A percentile compares a stretch with the other conserved stretches of the same genome.
Conservation (phyloP, 805 yeast species). For the Candida nemodendra region DNA sequence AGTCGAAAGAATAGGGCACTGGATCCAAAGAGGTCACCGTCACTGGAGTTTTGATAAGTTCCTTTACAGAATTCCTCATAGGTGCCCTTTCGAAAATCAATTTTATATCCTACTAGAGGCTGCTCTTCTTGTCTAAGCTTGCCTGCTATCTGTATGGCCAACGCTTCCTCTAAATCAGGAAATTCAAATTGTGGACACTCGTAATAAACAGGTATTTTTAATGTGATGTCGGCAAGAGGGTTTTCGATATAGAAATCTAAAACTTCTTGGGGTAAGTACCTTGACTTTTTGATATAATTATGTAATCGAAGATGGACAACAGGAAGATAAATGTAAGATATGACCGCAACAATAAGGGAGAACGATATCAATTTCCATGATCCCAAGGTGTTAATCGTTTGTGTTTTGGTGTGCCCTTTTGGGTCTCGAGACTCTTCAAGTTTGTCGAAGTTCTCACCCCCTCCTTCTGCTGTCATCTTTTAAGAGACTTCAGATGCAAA, state of each 20-base stretch:
- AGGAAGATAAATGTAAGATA: slow-evolving; percentile 5
- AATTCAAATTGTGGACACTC: slow-evolving; percentile 47
- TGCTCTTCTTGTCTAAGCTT: slow-evolving; percentile 33
- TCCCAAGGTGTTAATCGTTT: not conserved
- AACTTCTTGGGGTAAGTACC: slow-evolving; percentile 14
- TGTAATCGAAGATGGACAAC: not conserved
- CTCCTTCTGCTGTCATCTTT: too few species aligned
- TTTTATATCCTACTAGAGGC: slow-evolving; percentile 15
- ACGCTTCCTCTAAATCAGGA: slow-evolving; percentile 66
- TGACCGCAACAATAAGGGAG: not conserved
- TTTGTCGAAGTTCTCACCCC: too few species aligned
- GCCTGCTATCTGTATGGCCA: slow-evolving; percentile 45
- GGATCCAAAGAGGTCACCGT: slow-evolving; percentile 6
- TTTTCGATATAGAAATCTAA: slow-evolving; percentile 27
- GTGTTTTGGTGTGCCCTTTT: not conserved
- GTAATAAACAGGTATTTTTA: slow-evolving; percentile 44
- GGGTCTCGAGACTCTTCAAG: too few species aligned
- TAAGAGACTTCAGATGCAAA: too few species aligned
- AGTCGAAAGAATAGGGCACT: slow-evolving; percentile 22
- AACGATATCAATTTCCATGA: slow-evolving; percentile 2
- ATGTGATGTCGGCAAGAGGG: slow-evolving; percentile 41
- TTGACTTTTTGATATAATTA: slow-evolving; percentile 4
- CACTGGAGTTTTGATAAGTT: slow-evolving; percentile 1
- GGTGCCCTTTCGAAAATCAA: slow-evolving; percentile 22
- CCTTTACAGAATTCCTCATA: slow-evolving; percentile 6